Conservation (phyloP, 176 grass and related monocot species). For the Stipa capillata region DNA sequence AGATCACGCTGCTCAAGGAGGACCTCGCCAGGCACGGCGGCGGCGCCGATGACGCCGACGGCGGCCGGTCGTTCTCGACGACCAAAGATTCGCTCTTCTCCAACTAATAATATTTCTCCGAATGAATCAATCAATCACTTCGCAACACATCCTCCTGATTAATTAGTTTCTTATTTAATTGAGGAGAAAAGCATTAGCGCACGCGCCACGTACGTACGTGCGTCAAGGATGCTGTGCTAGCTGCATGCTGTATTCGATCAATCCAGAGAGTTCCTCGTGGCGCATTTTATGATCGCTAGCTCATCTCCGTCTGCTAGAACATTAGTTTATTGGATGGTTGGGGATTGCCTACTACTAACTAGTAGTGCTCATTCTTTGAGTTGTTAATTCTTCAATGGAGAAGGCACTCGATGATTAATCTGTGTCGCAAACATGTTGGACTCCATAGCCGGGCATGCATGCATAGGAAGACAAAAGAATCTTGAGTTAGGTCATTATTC, state of each 20-base stretch:
- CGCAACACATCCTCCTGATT: background rate
- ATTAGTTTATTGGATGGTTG: slow-evolving; percentile 21
- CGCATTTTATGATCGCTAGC: slow-evolving; percentile 9
- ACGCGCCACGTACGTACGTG: too few species aligned
- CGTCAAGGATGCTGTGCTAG: too few species aligned
- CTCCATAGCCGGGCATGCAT: slow-evolving; percentile 23
- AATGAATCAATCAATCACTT: background rate
- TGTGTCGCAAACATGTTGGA: slow-evolving; percentile 25
- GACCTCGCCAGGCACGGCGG: slow-evolving; percentile 30
- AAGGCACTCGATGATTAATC: slow-evolving; percentile 22
- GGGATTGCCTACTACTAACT: slow-evolving; percentile 24
- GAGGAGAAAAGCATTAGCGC: background rate
- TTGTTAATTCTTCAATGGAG: slow-evolving; percentile 23
- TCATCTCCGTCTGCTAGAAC: background rate
- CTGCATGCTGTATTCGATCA: too few species aligned
- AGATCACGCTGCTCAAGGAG: slow-evolving; percentile 57
- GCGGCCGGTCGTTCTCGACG: slow-evolving; percentile 7
- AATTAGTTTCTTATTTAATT: too few species aligned
- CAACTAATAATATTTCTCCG: background rate
- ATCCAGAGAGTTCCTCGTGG: background rate
- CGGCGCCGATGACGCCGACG: background rate
- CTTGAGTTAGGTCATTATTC: slow-evolving; percentile 51
- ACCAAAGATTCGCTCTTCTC: slow-evolving; percentile 20
- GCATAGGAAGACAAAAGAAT: slow-evolving; percentile 25
- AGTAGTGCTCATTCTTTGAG: slow-evolving; percentile 33